phyloP scores from a whole-genome alignment of 768 basidiomycete genomes.

The Daedaleopsis sinensis region DNA sequence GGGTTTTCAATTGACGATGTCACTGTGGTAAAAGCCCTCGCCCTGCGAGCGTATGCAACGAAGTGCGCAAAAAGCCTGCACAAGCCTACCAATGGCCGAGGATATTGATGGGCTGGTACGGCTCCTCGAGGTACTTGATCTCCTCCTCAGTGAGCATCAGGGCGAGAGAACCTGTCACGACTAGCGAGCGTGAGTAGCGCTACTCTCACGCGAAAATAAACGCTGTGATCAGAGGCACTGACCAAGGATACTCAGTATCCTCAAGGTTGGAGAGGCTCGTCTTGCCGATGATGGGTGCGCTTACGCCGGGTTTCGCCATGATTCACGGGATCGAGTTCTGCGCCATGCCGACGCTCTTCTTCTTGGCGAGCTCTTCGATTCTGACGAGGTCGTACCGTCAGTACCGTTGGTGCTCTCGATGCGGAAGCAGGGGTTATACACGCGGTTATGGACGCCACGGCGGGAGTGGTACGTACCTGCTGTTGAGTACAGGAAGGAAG shows the following conservation, averaged over 20 bases:
- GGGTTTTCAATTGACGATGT: no score
- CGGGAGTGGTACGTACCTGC: constrained; percentile 27
- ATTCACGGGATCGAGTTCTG: constrained; percentile 37
- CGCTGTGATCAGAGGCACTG: not conserved
- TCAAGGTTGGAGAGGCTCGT: constrained; percentile 42
- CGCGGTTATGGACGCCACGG: no score
- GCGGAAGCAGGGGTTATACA: no score
- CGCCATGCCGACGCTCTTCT: constrained; percentile 43
- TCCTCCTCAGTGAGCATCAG: constrained; percentile 45
- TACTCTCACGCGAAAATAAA: no score
- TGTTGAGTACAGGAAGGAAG: constrained; percentile 39
- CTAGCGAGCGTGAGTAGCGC: no score
- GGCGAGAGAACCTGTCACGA: not conserved
- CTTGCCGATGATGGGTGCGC: constrained; percentile 47
- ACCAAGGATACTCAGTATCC: constrained; percentile 44
- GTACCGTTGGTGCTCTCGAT: no score
- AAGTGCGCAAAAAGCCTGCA: no score
- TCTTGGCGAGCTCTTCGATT: constrained; percentile 43
- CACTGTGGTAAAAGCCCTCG: no score
- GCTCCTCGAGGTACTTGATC: constrained; percentile 55
- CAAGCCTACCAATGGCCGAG: not conserved
- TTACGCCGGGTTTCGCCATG: constrained; percentile 29
- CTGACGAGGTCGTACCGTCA: constrained; percentile 20
- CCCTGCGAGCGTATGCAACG: no score
- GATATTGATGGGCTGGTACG: constrained; percentile 38